Conservation (phyloP, 2,329 filamentous ascomycete genomes). For the Cladosporium sp. region DNA sequence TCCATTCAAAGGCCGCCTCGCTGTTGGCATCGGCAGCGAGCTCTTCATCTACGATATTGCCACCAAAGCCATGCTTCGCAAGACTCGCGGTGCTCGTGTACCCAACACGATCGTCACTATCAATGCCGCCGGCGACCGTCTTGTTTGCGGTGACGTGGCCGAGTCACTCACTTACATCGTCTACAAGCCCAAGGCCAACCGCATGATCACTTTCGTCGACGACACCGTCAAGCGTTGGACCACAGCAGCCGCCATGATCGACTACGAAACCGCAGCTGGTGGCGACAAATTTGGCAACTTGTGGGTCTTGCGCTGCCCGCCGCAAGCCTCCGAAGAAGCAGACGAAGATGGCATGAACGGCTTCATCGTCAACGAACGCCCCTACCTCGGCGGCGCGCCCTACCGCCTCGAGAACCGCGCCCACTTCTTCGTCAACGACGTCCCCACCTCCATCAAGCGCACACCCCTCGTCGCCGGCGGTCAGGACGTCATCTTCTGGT, state of each 20-base stretch:
- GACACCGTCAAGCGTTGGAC: constrained; percentile 89
- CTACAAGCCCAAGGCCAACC: constrained; percentile 89
- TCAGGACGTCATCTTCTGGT: constrained; percentile 88
- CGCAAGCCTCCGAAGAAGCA: constrained; percentile 80
- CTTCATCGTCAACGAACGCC: constrained; percentile 84
- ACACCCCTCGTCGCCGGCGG: constrained; percentile 87
- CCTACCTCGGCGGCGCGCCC: constrained; percentile 84
- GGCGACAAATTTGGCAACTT: constrained; percentile 98
- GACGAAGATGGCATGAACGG: constrained; percentile 89
- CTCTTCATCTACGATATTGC: constrained; percentile 90
- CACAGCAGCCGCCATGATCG: constrained; percentile 86
- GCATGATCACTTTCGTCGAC: constrained; percentile 87
- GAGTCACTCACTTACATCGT: constrained; percentile 90
- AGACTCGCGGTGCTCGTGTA: constrained; percentile 49
- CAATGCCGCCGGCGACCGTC: constrained; percentile 84
- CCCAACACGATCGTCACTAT: constrained; percentile 74
- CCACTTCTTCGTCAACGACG: constrained; percentile 88
- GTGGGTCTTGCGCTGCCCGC: constrained; percentile 84
- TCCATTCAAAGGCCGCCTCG: constrained; percentile 85
- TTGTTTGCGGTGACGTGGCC: constrained; percentile 87
- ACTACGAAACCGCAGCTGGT: constrained; percentile 93
- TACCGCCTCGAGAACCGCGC: constrained; percentile 80
- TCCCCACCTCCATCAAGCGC: constrained; percentile 86
- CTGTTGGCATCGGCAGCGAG: constrained; percentile 79
- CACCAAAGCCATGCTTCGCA: constrained; percentile 86